Evolutionary conservation across 129 eudicot species (phyloP), one percentile per base, ranked within the genome.

Genomic region (Flaveria ramosissima): DNA sequence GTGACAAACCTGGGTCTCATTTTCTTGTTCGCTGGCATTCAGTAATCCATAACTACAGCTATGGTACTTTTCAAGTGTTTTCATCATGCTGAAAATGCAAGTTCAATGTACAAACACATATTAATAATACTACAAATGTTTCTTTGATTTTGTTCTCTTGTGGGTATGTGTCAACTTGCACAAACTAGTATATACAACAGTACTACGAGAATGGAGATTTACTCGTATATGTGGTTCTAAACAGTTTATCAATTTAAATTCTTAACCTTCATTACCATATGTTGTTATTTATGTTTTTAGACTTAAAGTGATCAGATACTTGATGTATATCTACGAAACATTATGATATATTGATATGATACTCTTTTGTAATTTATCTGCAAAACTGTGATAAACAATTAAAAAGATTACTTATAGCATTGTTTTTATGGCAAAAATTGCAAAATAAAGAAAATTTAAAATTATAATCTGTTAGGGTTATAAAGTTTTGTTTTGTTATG

Each of bases 11-110:
- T 84, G 82, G 66, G 73, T 74, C 17, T 81, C 90, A 42, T 72
- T 74, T 62, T 71, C 72, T 6, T 81, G 53, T 65, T 80, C 85
- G 75, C 45, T 82, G 77, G 76, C 85, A 45, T 87, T 83, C 67
- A 87, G 62, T 21, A 84, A 83, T 30, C 89, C 85, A 48, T 85
- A 87, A 46, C 85, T 87, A 80, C 87, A 80, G 68, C 80, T 77
- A 70, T 82, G 92, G 74, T 87, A 87, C 62, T 70, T 87, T 57
- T 87, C 92, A 67, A 87, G 79, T 68, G 89, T 84, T 63, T 87
- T 83, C 55, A 77, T 73, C 92, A 87, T 85, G 81, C 92, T 87
- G 70, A 52, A 82, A 45, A 45, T 45, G 13, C 3, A 45, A 45
- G 50, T 9, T 45, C 50, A 45, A 45, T 45, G 45, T 17, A 68